Evolutionary conservation across 2,329 filamentous ascomycete species (phyloP), one percentile per base, ranked within the genome.

Genomic region (Diaporthe longicolla): DNA sequence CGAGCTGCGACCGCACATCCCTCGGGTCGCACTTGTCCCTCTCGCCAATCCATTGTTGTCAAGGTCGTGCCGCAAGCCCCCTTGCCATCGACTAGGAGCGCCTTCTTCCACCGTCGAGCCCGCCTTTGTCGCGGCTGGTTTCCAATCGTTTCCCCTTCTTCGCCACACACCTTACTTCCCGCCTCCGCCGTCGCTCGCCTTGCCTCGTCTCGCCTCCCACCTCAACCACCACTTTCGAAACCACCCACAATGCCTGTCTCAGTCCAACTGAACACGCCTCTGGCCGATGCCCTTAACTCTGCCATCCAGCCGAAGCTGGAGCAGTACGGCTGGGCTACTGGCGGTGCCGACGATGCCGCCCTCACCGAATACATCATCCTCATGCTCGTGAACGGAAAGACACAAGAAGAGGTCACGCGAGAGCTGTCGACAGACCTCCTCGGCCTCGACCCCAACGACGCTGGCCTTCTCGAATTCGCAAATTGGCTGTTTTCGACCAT

Each of bases 361-460:
- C 90, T 99, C 74, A 93, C 95, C 74, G 97, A 99, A 85, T 99
- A 98, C 85, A 97, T 99, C 78, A 93, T 98, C 74, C 91, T 98
- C 76, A 98, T 98, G 96, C 90, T 99, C 43, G 94, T 94, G 76
- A 98, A 98, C 84, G 95, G 95, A 79, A 98, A 98, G 84, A 95
- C 93, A 5, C 93, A 97, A 82, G 92, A 95, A 68, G 93, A 98
- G 82, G 96, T 99, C 77, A 93, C 95, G 13, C 87, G 90, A 57
- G 97, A 99, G 82, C 91, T 99, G 19, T 93, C 95, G 1, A 93
- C 92, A 77, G 97, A 99, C 79, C 89, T 99, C 55, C 89, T 99
- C 3, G 92, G 92, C 73, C 89, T 98, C 6, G 91, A 91, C 3
- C 92, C 95, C 61, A 95, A 97, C 75, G 96, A 98, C 79, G 91